These are phyloP conservation scores for Fermentozyma sake DNA, from an alignment of 1,139 yeast genomes.

Conservation along the genomic window DNA sequence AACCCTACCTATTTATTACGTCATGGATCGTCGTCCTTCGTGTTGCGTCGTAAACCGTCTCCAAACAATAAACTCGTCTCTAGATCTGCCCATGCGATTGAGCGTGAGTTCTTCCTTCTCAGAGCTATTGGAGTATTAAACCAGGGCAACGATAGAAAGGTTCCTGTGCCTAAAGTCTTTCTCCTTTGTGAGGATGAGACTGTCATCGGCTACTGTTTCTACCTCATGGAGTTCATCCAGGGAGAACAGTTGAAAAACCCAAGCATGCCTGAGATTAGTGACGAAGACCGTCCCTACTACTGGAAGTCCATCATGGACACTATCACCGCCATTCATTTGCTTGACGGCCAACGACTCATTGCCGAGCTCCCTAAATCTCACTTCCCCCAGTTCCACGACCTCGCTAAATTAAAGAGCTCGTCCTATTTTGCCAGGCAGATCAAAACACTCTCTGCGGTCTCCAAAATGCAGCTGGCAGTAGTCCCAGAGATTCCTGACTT, in stretches of 20 bases:
- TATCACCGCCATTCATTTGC: slow-evolving; percentile 47
- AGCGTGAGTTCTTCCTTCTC: slow-evolving; percentile 56
- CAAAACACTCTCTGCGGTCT: slow-evolving; percentile 44
- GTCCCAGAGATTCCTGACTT: slow-evolving; percentile 53
- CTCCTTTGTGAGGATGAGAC: slow-evolving; percentile 51
- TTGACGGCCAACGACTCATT: slow-evolving; percentile 45
- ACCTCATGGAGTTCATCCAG: slow-evolving; percentile 56
- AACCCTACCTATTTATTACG: slow-evolving; percentile 58
- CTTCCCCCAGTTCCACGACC: slow-evolving; percentile 42
- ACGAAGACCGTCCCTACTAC: slow-evolving; percentile 19
- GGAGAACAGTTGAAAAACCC: slow-evolving; percentile 62
- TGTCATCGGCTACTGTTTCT: slow-evolving; percentile 48
- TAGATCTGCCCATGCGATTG: slow-evolving; percentile 62
- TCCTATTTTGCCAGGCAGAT: slow-evolving; percentile 56
- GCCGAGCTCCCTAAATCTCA: slow-evolving; percentile 40
- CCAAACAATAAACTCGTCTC: slow-evolving; percentile 50
- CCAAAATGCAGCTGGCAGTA: slow-evolving; percentile 44
- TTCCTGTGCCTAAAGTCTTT: slow-evolving; percentile 48
- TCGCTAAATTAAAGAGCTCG: slow-evolving; percentile 17
- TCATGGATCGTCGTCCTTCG: slow-evolving; percentile 43
- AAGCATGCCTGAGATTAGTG: slow-evolving; percentile 35
- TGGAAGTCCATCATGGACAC: slow-evolving; percentile 55
- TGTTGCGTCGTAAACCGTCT: slow-evolving; percentile 59
- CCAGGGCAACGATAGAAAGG: slow-evolving; percentile 19
- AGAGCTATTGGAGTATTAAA: slow-evolving; percentile 40